Evolutionary conservation across 805 yeast species (phyloP), one percentile per base, ranked within the genome.

Genomic region (Ogataea zsoltii): DNA sequence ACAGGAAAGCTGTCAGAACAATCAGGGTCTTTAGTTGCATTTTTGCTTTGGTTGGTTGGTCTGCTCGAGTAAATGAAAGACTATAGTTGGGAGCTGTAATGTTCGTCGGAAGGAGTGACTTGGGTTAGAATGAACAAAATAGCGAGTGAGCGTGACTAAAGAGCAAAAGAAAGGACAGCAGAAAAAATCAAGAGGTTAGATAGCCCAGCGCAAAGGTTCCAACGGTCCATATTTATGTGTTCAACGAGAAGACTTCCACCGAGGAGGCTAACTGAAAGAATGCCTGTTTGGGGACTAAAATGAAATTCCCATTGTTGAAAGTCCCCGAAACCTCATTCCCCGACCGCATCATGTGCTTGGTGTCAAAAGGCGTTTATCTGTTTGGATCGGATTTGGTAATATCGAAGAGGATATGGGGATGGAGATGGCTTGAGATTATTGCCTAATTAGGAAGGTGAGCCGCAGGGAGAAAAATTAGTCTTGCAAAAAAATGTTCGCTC

Each of bases 1-100:
- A 41, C 34, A 51, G 38, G 19, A 53, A 26, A 23, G 50, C 36
- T 17, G 36, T 45, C 19, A 45, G 42, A 26, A 49, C 17, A 18
- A 38, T 21, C 9, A 38, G 26, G 12, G 33, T n/a, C 30, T 38
- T 38, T 18, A 38, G 42, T 45, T 44, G 50, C 55, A 54, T 46
- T 38, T 26, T 39, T 37, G 35, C 31, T 21, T 42, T 11, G 31
- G 31, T 25, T 12, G n/a, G 15, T 16, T 19, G 26, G 11, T 18
- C 7, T 19, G 6, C 10, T 25, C 14, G 14, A 28, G 31, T 11
- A n/a, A 37, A 37, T 9, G 40, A 37, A 37, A 28, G 40, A 45
- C 44, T 46, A 35, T 42, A 43, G 32, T 34, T 29, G 34, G 41
- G 36, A 34, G 28, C 16, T 9, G 3, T 15, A 29, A 13, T 34